Evolutionary conservation across 768 basidiomycete species (phyloP).

Genomic region (Cystoderma amianthinum): DNA sequence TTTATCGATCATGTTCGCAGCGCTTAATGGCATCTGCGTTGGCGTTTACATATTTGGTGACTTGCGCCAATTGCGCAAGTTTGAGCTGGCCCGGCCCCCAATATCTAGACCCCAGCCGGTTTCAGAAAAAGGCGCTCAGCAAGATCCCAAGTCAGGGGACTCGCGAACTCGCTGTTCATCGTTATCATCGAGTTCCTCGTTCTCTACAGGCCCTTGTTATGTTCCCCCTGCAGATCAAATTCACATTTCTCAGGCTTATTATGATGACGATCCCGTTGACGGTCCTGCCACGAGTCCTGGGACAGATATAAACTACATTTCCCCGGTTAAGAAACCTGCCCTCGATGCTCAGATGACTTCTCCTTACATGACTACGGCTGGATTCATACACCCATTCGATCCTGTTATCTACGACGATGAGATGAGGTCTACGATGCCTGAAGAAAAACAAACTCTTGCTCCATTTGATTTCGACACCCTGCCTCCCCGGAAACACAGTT

Average conservation of each 20-base stretch:
- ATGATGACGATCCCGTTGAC: constrained; percentile 28
- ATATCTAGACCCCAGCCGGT: constrained; percentile 45
- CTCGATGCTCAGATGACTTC: constrained; percentile 3
- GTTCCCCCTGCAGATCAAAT: constrained; percentile 11
- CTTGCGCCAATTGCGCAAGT: constrained; percentile 68
- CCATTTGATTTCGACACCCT: constrained; percentile 47
- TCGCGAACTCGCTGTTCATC: constrained; percentile 15
- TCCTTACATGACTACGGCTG: constrained; percentile 27
- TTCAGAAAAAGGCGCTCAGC: constrained; percentile 13
- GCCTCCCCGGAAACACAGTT: constrained; percentile 20
- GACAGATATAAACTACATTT: constrained; percentile 10
- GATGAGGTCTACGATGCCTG: constrained; percentile 20
- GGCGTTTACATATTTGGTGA: constrained; percentile 80
- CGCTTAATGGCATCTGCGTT: constrained; percentile 68
- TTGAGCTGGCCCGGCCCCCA: constrained; percentile 66
- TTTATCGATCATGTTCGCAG: constrained; percentile 51
- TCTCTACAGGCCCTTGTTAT: constrained; percentile 8
- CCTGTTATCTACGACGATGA: constrained; percentile 18
- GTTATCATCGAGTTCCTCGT: constrained; percentile 17
- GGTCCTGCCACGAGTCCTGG: constrained; percentile 22
- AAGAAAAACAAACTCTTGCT: constrained; percentile 30
- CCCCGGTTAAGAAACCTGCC: constrained; percentile 8
- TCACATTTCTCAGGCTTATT: constrained; percentile 34
- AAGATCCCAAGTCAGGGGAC: constrained; percentile 10
- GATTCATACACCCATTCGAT: constrained; percentile 44